phyloP scores from a whole-genome alignment of 805 yeast species.

The Wickerhamiella lipophila region DNA sequence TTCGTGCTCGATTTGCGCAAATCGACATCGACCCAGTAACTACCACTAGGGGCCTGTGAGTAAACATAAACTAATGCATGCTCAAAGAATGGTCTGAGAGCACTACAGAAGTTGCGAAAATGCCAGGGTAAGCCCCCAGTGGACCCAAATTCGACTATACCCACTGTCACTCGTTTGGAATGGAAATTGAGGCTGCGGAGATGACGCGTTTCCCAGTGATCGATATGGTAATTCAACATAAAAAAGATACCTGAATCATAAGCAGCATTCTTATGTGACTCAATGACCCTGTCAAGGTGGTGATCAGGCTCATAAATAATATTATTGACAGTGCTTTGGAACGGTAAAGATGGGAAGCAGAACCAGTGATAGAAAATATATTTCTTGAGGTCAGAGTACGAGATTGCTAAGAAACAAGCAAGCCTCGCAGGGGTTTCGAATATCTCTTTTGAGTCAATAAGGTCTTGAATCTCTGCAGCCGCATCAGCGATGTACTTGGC shows the following conservation, averaged over 20 bases:
- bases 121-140: constrained; percentile 34
- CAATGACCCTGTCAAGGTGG: constrained; percentile 8
- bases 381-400: constrained; percentile 82
- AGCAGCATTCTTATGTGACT: neutral
- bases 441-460: constrained; percentile 28
- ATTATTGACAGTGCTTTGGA: neutral
- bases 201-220: constrained; percentile 2
- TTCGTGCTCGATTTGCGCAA: constrained; percentile 20
- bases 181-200: neutral
- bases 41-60: constrained; percentile 26
- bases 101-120: constrained; percentile 45
- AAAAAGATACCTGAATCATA: constrained; percentile 13
- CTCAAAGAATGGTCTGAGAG: constrained; percentile 29
- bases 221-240: neutral
- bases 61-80: constrained; percentile 32
- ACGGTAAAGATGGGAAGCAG: constrained; percentile 48
- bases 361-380: constrained; percentile 86
- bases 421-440: constrained; percentile 33
- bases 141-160: constrained; percentile 18
- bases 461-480: constrained; percentile 27
- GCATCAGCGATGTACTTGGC: constrained; percentile 37
- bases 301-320: neutral
- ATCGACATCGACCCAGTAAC: constrained; percentile 22
- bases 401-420: constrained; percentile 38
- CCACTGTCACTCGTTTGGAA: constrained; percentile 6